phyloP scores from a whole-genome alignment of 345 rosid genomes.

The Moringa oleifera region DNA sequence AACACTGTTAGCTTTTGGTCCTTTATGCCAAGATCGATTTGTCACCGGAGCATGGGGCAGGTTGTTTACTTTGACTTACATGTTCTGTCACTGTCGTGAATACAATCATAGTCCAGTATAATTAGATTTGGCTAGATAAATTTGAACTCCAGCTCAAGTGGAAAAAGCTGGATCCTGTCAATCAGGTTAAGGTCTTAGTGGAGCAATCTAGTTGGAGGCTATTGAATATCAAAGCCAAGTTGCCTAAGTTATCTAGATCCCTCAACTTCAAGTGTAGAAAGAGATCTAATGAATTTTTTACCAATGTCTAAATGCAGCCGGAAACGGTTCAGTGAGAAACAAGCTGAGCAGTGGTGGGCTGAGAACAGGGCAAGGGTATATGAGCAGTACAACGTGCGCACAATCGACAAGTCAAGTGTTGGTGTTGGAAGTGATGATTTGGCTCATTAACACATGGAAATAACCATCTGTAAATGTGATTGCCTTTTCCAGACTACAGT shows the following conservation, averaged over 20 bases:
- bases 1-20: neutral
- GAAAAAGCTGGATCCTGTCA: no score
- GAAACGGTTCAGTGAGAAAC: constrained; percentile 85
- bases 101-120: no score
- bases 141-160: no score
- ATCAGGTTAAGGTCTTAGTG: no score
- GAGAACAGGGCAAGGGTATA: constrained; percentile 86
- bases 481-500: constrained; percentile 18
- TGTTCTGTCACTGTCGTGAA: no score
- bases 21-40: neutral
- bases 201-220: neutral
- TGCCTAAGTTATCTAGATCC: no score
- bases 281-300: no score
- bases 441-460: constrained; percentile 35
- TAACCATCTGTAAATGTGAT: constrained; percentile 29
- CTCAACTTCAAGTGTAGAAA: no score
- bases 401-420: constrained; percentile 68
- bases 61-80: no score
- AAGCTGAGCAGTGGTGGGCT: constrained; percentile 99
- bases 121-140: no score
- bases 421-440: constrained; percentile 78
- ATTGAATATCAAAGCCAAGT: neutral
- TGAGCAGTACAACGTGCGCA: constrained; percentile 81
- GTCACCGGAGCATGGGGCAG: neutral
- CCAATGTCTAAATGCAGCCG: constrained; percentile 51